These are phyloP conservation scores for Scalesia atractyloides DNA, from an alignment of 129 eudicot species.

Conservation along the genomic window DNA sequence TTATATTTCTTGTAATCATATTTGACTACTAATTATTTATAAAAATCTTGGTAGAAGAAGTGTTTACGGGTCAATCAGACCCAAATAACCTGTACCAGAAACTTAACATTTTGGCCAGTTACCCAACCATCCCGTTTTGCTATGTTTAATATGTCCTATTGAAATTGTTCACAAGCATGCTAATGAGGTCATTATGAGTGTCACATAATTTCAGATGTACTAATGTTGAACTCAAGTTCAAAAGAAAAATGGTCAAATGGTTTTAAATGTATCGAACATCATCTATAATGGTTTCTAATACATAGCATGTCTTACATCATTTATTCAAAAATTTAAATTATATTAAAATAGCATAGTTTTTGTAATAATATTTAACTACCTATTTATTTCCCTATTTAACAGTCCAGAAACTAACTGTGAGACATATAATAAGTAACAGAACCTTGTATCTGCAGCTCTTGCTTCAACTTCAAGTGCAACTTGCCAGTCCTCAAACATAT, in stretches of 20 bases:
- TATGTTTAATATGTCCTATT: background rate
- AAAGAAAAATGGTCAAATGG: background rate
- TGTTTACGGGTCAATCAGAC: background rate
- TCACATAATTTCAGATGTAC: background rate
- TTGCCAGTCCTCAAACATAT: constrained; percentile 98
- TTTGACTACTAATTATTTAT: background rate
- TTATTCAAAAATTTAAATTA: background rate
- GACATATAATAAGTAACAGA: constrained; percentile 4
- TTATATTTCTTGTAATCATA: background rate
- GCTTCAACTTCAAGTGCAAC: constrained; percentile 85
- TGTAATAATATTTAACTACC: constrained; percentile 1
- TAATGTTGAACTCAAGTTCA: background rate
- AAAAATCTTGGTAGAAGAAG: background rate
- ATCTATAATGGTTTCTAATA: background rate
- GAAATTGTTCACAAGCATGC: constrained; percentile 9
- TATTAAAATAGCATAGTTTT: background rate
- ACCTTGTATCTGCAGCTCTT: constrained; percentile 87
- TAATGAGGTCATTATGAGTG: background rate
- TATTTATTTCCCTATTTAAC: background rate
- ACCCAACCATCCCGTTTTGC: background rate
- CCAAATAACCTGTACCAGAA: background rate
- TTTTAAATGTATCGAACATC: background rate
- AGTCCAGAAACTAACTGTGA: background rate
- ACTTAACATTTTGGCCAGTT: background rate
- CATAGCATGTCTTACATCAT: background rate